A percentile compares a stretch with the other conserved stretches of the same genome.
phyloP scores from a whole-genome alignment of 345 rosid genomes.

The Brassica juncea region DNA sequence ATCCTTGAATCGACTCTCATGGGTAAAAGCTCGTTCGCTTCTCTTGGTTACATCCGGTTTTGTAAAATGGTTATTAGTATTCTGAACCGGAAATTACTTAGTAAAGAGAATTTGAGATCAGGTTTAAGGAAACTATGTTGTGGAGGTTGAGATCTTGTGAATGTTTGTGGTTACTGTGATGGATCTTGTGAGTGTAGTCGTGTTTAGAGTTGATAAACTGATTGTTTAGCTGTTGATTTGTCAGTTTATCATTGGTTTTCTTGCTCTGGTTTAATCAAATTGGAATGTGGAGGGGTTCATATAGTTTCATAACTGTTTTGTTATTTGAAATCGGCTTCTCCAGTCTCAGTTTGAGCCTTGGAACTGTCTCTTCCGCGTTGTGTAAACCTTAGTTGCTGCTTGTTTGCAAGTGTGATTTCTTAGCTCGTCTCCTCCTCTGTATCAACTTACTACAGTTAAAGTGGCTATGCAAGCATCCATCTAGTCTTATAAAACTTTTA shows the following conservation, averaged over 20 bases:
- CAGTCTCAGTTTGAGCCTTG: neutral
- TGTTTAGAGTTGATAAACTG: conserved; percentile 4
- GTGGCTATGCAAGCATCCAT: neutral
- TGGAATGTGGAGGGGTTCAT: neutral
- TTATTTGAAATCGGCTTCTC: neutral
- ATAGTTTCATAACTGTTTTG: neutral
- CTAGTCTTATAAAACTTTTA: neutral
- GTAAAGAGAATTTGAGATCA: conserved; percentile 29
- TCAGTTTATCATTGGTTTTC: neutral
- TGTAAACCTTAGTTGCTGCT: conserved; percentile 12
- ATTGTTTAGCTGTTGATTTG: conserved; percentile 25
- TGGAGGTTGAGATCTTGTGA: neutral
- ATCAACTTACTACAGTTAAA: neutral
- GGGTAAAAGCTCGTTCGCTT: conserved; percentile 49
- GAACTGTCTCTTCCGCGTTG: neutral
- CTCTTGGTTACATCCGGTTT: conserved; percentile 18
- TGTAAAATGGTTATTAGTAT: neutral
- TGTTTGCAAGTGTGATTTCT: neutral
- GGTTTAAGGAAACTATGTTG: conserved; percentile 11
- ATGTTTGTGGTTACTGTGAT: too few relatives aligned
- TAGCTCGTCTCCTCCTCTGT: neutral
- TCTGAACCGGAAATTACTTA: neutral
- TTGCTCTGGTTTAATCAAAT: conserved; percentile 4
- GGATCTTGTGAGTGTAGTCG: neutral
- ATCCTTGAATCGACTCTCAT: conserved; percentile 71